Percentiles rank a stretch among this genome's conserved stretches.
Evolutionary conservation across 2,329 filamentous ascomycete species (phyloP).

Genomic region (Clonostachys chloroleuca): DNA sequence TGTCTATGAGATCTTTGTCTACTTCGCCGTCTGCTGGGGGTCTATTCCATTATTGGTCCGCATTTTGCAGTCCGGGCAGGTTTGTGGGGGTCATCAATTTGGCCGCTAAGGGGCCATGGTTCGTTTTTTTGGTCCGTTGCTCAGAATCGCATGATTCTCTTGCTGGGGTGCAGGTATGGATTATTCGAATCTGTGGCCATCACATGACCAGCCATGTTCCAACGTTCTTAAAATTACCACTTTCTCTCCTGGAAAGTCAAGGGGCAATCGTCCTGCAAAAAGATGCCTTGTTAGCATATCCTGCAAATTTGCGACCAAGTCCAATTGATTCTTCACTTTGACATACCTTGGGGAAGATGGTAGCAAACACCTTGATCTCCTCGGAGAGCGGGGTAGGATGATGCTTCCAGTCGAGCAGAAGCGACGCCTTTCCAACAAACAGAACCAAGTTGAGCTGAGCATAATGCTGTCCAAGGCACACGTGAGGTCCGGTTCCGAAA

Average conservation of each 20-base stretch:
- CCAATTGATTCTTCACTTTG: neutral
- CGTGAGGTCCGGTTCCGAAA: constrained; percentile 93
- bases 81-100: too few species aligned
- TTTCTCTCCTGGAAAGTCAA: constrained; percentile 60
- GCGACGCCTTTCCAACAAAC: constrained; percentile 84
- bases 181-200: too few species aligned
- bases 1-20: too few species aligned
- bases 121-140: too few species aligned
- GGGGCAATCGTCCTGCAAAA: constrained; percentile 71
- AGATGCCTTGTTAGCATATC: constrained; percentile 14
- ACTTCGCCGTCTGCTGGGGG: too few species aligned
- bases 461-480: constrained; percentile 92
- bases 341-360: constrained; percentile 91
- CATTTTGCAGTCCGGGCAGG: too few species aligned
- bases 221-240: too few species aligned
- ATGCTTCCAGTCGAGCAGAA: constrained; percentile 87
- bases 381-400: constrained; percentile 79
- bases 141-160: too few species aligned
- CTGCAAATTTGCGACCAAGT: neutral
- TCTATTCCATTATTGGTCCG: too few species aligned
- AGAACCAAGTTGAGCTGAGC: constrained; percentile 84
- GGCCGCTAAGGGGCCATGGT: too few species aligned
- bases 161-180: too few species aligned
- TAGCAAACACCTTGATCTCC: constrained; percentile 97
- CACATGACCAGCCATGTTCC: too few species aligned